Base-by-base conservation (phyloP, 1,139 yeast genomes). In the Wickerhamomyces sp. region DNA sequence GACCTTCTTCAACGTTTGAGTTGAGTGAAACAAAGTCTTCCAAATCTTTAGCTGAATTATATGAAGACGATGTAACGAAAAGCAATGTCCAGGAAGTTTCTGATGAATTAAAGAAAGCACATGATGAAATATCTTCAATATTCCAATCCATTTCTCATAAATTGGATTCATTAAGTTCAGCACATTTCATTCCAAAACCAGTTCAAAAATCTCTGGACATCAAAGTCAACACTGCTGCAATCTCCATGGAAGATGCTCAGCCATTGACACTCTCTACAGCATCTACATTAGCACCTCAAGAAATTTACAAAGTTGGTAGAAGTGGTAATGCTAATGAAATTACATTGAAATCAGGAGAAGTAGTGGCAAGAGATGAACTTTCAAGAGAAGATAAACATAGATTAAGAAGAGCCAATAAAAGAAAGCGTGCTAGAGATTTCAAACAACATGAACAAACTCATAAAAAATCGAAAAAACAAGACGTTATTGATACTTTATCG, bases 221-320 rank as follows among this genome's bases (percentile, higher is more conserved):
- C 55, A 88, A 82, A 57, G 88, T 90, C 30, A 79, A 82, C 47
- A 74, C 86, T 0, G 81, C 96, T 2, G 76, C 96, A 2, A 82
- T 92, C 39, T 60, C 82, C 7, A 87, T 90, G 96, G 98, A 92
- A 64, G 98, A 92, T 57, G 94, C 97, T 1, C 97, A 90, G 64
- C 98, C 98, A 35, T 70, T 87, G 41, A 81, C 90, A 33, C 73
- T 86, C 65, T 76, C 94, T 3, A 67, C 76, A 26, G 87, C 81
- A 21, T 68, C 82, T n/a, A 76, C 85, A 38, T 71, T 92, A 54
- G 98, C 98, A 2, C 98, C 98, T 31, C 98, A 92, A 64, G 98
- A 92, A 65, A 72, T 92, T n/a, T 92, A 83, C 64, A 77, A 72
- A 56, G 70, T 82, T 19, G 74, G 71, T 37, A 70, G 72, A 28